phyloP scores from a whole-genome alignment of 225 moss, liverwort and hornwort species.

The Sphagnum contortum region DNA sequence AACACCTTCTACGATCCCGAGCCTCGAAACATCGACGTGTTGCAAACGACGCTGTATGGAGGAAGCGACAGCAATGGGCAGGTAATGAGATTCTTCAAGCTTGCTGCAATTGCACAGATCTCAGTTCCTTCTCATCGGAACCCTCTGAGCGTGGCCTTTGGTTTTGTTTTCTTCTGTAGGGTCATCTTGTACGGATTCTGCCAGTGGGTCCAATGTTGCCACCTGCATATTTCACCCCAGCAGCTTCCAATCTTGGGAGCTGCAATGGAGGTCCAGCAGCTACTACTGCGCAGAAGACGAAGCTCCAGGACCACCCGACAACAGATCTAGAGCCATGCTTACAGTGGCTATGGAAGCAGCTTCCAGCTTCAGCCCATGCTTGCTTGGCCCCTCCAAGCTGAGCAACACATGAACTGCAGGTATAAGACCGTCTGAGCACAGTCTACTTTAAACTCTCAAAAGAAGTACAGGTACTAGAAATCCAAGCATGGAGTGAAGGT shows the following conservation, averaged over 20 bases:
- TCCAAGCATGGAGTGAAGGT: no score
- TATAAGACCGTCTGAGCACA: constrained; percentile 13
- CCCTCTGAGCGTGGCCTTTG: not conserved
- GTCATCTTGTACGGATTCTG: constrained; percentile 19
- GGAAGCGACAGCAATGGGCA: constrained; percentile 13
- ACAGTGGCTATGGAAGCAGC: constrained; percentile 26
- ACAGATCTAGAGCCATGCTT: constrained; percentile 11
- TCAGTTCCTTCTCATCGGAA: not conserved
- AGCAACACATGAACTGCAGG: constrained; percentile 28
- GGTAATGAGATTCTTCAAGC: not conserved
- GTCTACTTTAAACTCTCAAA: no score
- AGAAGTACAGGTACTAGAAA: no score
- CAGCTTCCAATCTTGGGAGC: not conserved
- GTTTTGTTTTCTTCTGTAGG: not conserved
- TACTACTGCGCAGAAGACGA: no score
- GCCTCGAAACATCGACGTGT: constrained; percentile 10
- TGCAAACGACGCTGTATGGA: constrained; percentile 25
- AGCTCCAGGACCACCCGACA: not conserved
- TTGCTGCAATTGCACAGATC: not conserved
- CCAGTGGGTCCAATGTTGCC: constrained; percentile 45
- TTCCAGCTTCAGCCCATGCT: constrained; percentile 23
- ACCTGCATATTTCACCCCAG: constrained; percentile 19
- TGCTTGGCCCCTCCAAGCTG: constrained; percentile 49
- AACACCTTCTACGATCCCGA: constrained; percentile 42
- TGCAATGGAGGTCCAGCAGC: no score